These are phyloP conservation scores for Laguncularia racemosa DNA, from an alignment of 345 rosid species.

Conservation along the genomic window DNA sequence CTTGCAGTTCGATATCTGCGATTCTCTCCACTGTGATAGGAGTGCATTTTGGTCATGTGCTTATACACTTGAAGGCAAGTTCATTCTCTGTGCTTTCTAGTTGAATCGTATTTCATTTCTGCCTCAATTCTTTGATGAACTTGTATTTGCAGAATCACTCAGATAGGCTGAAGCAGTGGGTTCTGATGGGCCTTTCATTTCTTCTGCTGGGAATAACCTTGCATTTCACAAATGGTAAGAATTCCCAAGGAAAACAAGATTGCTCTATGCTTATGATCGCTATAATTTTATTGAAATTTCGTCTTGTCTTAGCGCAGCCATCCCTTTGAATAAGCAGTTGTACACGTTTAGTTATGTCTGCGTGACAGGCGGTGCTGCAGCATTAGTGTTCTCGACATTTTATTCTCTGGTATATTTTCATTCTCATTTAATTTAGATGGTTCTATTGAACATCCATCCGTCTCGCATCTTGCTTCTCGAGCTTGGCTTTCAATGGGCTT, in stretches of 20 bases:
- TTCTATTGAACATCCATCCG: too few species aligned
- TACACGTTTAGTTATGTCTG: slow-evolving; percentile 80
- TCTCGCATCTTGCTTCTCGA: too few species aligned
- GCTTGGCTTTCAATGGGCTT: too few species aligned
- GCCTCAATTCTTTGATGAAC: slow-evolving; percentile 6
- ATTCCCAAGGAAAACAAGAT: slow-evolving; percentile 1
- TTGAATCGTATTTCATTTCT: not conserved
- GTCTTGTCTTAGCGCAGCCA: slow-evolving; percentile 33
- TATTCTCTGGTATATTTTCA: slow-evolving; percentile 45
- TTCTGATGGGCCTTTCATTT: slow-evolving; percentile 42
- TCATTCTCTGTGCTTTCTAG: not conserved
- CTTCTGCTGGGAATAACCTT: slow-evolving; percentile 54
- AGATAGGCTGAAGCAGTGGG: slow-evolving; percentile 73
- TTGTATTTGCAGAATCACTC: slow-evolving; percentile 41
- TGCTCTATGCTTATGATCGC: not conserved
- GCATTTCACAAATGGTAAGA: slow-evolving; percentile 66
- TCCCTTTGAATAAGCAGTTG: slow-evolving; percentile 78
- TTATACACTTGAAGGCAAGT: slow-evolving; percentile 57
- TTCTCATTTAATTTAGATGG: not conserved
- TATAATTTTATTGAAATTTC: slow-evolving; percentile 1
- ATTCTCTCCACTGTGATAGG: slow-evolving; percentile 72
- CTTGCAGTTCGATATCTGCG: slow-evolving; percentile 73
- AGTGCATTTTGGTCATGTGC: slow-evolving; percentile 80
- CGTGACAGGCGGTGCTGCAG: slow-evolving; percentile 78
- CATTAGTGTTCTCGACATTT: slow-evolving; percentile 58